Evolutionary conservation across 2,329 filamentous ascomycete species (phyloP).

Genomic region (Fusarium clavum): DNA sequence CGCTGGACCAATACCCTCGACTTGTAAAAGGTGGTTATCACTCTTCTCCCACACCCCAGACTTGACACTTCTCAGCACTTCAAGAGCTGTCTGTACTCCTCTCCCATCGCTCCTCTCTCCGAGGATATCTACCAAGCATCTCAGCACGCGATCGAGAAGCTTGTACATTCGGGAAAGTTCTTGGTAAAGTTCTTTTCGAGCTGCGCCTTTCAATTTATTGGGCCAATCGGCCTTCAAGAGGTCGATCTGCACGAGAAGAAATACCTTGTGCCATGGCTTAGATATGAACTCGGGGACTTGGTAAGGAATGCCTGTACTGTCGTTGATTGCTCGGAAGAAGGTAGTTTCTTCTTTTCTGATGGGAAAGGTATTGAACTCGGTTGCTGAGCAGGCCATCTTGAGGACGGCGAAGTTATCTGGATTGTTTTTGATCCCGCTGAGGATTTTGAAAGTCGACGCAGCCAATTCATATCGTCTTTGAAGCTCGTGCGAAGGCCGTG

Average conservation of each 20-base stretch:
- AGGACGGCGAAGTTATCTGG: constrained; percentile 52
- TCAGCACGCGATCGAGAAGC: constrained; percentile 51
- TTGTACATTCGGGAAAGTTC: constrained; percentile 50
- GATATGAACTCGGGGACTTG: constrained; percentile 58
- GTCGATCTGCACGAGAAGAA: constrained; percentile 78
- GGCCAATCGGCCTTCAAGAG: constrained; percentile 73
- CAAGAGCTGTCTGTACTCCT: constrained; percentile 75
- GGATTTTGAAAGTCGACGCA: constrained; percentile 47
- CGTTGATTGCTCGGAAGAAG: constrained; percentile 55
- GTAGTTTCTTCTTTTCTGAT: constrained; percentile 51
- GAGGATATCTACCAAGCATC: constrained; percentile 55
- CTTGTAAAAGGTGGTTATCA: constrained; percentile 82
- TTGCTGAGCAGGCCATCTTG: constrained; percentile 53
- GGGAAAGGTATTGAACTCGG: constrained; percentile 54
- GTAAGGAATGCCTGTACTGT: constrained; percentile 54
- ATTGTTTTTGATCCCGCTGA: constrained; percentile 43
- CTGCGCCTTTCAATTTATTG: constrained; percentile 54
- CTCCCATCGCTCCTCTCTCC: constrained; percentile 68
- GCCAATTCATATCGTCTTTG: constrained; percentile 52
- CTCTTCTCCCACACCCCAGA: constrained; percentile 86
- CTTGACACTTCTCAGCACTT: constrained; percentile 80
- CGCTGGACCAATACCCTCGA: constrained; percentile 81
- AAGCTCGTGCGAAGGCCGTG: constrained; percentile 43
- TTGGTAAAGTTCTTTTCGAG: constrained; percentile 50
- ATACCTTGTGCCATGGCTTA: constrained; percentile 77